phyloP scores from a whole-genome alignment of 1,284 basidiomycete genomes.

The Leucoagaricus sp. region DNA sequence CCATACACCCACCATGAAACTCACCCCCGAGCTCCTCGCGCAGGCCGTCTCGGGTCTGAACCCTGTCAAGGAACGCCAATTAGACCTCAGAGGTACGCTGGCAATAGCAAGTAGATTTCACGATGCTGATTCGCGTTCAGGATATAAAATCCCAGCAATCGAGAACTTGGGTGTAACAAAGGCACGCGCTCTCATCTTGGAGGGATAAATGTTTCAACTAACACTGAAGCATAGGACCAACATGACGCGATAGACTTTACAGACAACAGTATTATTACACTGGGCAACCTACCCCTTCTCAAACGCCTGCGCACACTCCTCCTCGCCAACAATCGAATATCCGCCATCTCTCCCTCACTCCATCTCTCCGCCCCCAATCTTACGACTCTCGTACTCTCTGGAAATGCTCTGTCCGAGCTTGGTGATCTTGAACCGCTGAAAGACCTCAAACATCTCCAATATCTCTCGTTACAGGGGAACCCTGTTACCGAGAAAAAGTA shows the following conservation, averaged over 20 bases:
- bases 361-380: conserved; percentile 85
- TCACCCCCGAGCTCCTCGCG: conserved; percentile 88
- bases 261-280: conserved; percentile 89
- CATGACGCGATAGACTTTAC: conserved; percentile 95
- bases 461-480: conserved; percentile 86
- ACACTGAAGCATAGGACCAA: conserved; percentile 64
- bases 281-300: conserved; percentile 86
- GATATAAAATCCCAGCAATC: conserved; percentile 96
- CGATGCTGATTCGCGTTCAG: conserved; percentile 49
- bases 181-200: conserved; percentile 44
- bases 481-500: conserved; percentile 92
- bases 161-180: conserved; percentile 99
- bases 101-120: conserved; percentile 20
- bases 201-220: conserved; percentile 18
- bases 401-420: conserved; percentile 74
- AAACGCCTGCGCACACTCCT: conserved; percentile 79
- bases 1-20: conserved; percentile 66
- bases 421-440: conserved; percentile 87
- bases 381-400: conserved; percentile 77
- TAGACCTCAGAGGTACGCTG: conserved; percentile 87
- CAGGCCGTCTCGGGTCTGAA: conserved; percentile 82
- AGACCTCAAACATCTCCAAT: conserved; percentile 78
- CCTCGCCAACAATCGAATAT: conserved; percentile 87
- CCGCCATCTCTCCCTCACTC: conserved; percentile 79
- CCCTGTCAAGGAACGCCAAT: conserved; percentile 90